Evolutionary conservation across 2,329 filamentous ascomycete genomes (phyloP), one percentile per base, ranked within the genome.

Genomic region (Claviceps humidiphila): DNA sequence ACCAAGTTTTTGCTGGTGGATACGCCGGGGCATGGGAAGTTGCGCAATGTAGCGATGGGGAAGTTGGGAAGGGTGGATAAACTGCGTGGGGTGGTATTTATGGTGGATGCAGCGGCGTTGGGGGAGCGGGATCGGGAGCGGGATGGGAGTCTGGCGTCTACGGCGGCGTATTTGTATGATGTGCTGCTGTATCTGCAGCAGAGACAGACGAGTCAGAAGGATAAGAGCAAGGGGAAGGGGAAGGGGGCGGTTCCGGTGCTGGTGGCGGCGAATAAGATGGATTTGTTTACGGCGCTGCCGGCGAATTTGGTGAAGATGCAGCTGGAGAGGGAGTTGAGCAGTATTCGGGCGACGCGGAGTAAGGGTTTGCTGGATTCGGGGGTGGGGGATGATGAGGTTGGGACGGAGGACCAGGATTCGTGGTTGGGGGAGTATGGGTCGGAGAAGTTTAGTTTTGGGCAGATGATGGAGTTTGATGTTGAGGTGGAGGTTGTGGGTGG

Each of bases 11-110:
- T 86, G 42, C 72, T 97, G 38, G 72, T 87, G 63, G 93, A 98
- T 71, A 97, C 91, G 1, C 93, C 93, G 0, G 93, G 93, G 41
- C 93, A 98, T 71, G 89, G 89, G 61, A 98, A 98, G 71, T 81
- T 98, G 54, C 87, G 93, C 55, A 78, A 81, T 60, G 74, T 81
- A 58, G 82, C 86, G 3, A 73, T 85, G 54, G 68, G 73, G 43
- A 71, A 69, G 51, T 69, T 84, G 26, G 63, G 58, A 53, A 63
- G 58, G 54, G 61, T 61, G 37, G 63, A 69, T 50, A 77, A 78
- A 57, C 71, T 91, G 47, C 78, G 78, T 42, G 90, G 85, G 17
- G 74, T 97, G 50, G 77, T 97, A 50, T 98, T 91, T 66, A 72
- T 96, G 56, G 80, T 95, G n/a, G 93, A 98, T 67, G 86, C 90